phyloP scores from a whole-genome alignment of 306 rosid species.

The Pterocarpus macrocarpus region DNA sequence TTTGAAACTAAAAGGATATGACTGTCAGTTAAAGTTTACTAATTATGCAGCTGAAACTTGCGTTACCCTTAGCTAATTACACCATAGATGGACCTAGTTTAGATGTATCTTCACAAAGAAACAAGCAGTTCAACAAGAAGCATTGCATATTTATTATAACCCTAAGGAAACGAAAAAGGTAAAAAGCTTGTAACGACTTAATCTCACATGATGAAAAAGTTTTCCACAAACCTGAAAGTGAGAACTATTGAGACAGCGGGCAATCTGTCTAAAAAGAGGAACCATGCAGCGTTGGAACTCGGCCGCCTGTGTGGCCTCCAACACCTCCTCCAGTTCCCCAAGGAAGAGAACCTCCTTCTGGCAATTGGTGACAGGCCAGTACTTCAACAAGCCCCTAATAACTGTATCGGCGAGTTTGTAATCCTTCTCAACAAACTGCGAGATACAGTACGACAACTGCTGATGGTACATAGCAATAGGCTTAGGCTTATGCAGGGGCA shows the following conservation, averaged over 20 bases:
- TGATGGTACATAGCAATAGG: conserved; percentile 77
- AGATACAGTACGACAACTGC: conserved; percentile 90
- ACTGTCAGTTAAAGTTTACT: conserved; percentile 8
- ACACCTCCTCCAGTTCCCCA: conserved; percentile 97
- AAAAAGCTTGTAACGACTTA: conserved; percentile 1
- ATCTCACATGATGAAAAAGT: conserved; percentile 24
- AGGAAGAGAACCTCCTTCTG: conserved; percentile 95
- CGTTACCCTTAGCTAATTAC: conserved; percentile 3
- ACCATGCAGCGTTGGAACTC: conserved; percentile 97
- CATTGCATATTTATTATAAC: conserved; percentile 11
- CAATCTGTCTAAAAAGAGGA: conserved; percentile 88
- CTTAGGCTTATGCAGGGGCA: conserved; percentile 97
- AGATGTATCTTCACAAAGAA: conserved; percentile 22
- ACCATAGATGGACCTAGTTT: not conserved
- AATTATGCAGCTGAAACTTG: conserved; percentile 28
- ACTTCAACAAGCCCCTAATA: conserved; percentile 88
- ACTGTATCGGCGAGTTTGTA: conserved; percentile 89
- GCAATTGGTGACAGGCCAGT: conserved; percentile 92
- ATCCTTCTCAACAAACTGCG: conserved; percentile 97
- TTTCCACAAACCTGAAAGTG: conserved; percentile 88
- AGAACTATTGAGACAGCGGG: conserved; percentile 88
- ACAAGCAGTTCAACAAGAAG: conserved; percentile 41
- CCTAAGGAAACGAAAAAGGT: conserved; percentile 1
- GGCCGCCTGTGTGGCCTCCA: conserved; percentile 91
- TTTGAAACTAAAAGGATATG: not conserved